phyloP scores from a whole-genome alignment of 176 grass and related monocot genomes.

The Chloris gayana region DNA sequence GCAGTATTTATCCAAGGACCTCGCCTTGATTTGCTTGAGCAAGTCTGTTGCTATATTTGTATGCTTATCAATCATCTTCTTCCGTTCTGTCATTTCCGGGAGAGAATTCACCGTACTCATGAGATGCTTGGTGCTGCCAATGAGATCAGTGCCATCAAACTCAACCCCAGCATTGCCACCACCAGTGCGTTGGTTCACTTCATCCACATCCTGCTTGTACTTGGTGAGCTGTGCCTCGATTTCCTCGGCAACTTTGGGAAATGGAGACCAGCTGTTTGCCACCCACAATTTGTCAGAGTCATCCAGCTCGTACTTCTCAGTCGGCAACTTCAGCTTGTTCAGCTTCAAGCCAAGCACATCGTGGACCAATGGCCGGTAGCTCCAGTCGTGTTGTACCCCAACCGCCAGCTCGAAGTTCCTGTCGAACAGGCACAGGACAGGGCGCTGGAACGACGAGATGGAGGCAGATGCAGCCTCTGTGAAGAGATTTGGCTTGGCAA shows the following conservation, averaged over 20 bases:
- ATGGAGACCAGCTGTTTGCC: conserved; percentile 82
- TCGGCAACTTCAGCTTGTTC: conserved; percentile 58
- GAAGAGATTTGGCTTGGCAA: conserved; percentile 25
- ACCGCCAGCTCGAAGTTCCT: conserved; percentile 28
- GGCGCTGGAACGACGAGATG: conserved; percentile 70
- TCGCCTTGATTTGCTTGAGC: conserved; percentile 89
- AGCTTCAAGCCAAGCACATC: conserved; percentile 81
- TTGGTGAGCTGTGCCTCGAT: conserved; percentile 77
- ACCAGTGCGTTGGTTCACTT: conserved; percentile 80
- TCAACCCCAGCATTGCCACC: conserved; percentile 74
- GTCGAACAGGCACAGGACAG: conserved; percentile 22
- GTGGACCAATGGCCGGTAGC: conserved; percentile 82
- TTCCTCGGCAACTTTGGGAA: conserved; percentile 83
- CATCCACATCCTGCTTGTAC: conserved; percentile 96
- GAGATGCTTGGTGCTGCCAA: conserved; percentile 91
- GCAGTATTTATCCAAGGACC: conserved; percentile 79
- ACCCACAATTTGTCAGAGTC: conserved; percentile 89
- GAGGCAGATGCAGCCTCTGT: conserved; percentile 4
- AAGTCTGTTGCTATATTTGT: conserved; percentile 84
- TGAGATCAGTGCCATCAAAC: conserved; percentile 89
- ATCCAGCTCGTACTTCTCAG: conserved; percentile 81
- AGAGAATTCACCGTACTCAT: conserved; percentile 96
- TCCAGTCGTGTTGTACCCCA: conserved; percentile 14
- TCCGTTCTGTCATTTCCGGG: conserved; percentile 81
- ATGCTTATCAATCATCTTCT: conserved; percentile 97